A percentile compares a stretch with the other conserved stretches of the same genome.
These are phyloP conservation scores for Huiozyma naganishii DNA, from an alignment of 805 yeast genomes.

Conservation along the genomic window DNA sequence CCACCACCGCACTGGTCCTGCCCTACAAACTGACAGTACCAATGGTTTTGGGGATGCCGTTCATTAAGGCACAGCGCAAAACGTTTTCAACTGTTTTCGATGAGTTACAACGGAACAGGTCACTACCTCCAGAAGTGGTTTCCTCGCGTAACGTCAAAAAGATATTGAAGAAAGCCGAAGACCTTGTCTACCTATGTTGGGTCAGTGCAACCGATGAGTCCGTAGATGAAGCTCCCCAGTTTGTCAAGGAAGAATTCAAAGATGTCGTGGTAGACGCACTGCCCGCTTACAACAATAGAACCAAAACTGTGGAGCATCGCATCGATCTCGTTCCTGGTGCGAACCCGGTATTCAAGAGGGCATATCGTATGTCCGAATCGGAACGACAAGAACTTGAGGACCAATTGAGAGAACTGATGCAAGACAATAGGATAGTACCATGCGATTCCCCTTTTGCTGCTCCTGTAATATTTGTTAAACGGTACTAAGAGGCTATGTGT, in stretches of 20 bases:
- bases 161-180: neutral
- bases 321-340: neutral
- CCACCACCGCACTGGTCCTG: neutral
- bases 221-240: neutral
- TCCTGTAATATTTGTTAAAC: conserved; percentile 9
- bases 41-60: neutral
- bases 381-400: neutral
- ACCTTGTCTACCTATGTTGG: neutral
- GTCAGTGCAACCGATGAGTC: neutral
- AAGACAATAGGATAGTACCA: conserved; percentile 1
- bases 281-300: neutral
- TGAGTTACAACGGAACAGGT: neutral
- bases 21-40: neutral
- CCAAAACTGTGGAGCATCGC: neutral
- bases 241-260: neutral
- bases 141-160: neutral
- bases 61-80: neutral
- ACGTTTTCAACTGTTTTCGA: neutral
- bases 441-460: conserved; percentile 8
- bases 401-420: neutral
- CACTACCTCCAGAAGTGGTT: neutral
- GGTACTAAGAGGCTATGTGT: conserved; percentile 6
- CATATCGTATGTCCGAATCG: neutral
- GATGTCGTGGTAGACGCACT: neutral
- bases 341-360: neutral